Evolutionary conservation across 2,329 filamentous ascomycete genomes (phyloP).

Genomic region (Fusarium mangiferae): DNA sequence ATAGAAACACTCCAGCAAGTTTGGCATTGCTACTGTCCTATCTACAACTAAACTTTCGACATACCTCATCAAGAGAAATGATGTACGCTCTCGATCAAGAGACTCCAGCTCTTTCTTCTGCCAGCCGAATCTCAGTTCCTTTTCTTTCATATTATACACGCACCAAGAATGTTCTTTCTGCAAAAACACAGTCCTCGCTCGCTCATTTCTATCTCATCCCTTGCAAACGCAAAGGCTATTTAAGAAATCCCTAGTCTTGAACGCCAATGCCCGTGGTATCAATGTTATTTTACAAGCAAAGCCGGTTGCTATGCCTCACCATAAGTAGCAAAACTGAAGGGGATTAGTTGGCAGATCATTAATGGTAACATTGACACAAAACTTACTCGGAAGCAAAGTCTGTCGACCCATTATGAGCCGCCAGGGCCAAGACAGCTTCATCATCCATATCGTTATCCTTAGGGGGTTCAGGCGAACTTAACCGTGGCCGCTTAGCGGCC

Average conservation of each 20-base stretch:
- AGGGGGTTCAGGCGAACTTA: constrained; percentile 46
- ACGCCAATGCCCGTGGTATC: constrained; percentile 37
- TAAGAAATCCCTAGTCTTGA: constrained; percentile 27
- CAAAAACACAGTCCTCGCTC: constrained; percentile 9
- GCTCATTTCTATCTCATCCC: neutral
- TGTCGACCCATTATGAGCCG: constrained; percentile 54
- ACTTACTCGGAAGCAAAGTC: constrained; percentile 59
- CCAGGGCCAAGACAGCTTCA: constrained; percentile 60
- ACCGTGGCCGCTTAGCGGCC: constrained; percentile 53
- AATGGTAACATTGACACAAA: neutral
- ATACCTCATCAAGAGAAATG: neutral
- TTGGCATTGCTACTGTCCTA: neutral
- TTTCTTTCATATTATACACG: constrained; percentile 6
- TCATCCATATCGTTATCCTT: constrained; percentile 56
- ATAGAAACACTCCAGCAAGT: neutral
- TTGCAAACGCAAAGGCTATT: neutral
- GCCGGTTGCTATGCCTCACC: constrained; percentile 50
- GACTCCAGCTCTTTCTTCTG: neutral
- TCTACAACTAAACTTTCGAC: neutral
- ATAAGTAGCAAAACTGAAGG: constrained; percentile 52
- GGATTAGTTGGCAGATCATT: constrained; percentile 5
- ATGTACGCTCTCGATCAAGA: neutral
- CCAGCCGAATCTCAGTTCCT: neutral
- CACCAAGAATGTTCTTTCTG: neutral
- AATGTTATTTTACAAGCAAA: constrained; percentile 17